These are phyloP conservation scores for Boletus sp. DNA, from an alignment of 1,284 basidiomycete species.

Conservation along the genomic window DNA sequence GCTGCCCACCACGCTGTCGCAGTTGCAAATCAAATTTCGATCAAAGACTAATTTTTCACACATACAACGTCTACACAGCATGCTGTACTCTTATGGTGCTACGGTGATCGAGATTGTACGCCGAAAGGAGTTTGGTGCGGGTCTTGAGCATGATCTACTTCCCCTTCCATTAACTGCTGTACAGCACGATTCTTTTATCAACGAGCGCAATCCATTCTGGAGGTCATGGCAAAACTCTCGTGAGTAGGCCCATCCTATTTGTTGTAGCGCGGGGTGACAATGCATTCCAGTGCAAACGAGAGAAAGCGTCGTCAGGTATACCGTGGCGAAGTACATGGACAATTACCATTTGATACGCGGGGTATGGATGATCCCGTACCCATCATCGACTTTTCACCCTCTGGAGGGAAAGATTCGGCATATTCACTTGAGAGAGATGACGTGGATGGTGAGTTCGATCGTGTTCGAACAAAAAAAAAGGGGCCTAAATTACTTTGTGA, in stretches of 20 bases:
- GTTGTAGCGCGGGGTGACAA: not conserved
- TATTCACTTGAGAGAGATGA: constrained; percentile 71
- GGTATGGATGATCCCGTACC: constrained; percentile 77
- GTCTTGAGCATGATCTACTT: not conserved
- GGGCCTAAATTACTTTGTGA: not conserved
- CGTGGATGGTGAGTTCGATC: constrained; percentile 55
- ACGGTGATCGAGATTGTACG: constrained; percentile 89
- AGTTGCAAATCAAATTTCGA: constrained; percentile 67
- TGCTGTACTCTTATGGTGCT: constrained; percentile 91
- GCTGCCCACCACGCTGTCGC: constrained; percentile 57
- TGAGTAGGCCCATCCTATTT: constrained; percentile 37
- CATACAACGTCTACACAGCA: constrained; percentile 82
- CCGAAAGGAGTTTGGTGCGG: constrained; percentile 80
- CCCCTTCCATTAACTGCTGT: constrained; percentile 7
- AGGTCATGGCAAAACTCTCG: constrained; percentile 81
- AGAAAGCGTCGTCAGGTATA: constrained; percentile 74
- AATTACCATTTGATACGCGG: constrained; percentile 73
- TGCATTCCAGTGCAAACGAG: constrained; percentile 55
- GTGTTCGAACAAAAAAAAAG: not conserved
- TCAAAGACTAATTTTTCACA: constrained; percentile 85
- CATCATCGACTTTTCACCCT: constrained; percentile 71
- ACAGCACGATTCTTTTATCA: constrained; percentile 74
- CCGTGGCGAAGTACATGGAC: constrained; percentile 71
- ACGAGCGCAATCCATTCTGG: constrained; percentile 71
- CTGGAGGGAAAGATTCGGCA: constrained; percentile 46